These are phyloP conservation scores for Euphorbia tirucalli DNA, from an alignment of 345 rosid species.

Conservation along the genomic window DNA sequence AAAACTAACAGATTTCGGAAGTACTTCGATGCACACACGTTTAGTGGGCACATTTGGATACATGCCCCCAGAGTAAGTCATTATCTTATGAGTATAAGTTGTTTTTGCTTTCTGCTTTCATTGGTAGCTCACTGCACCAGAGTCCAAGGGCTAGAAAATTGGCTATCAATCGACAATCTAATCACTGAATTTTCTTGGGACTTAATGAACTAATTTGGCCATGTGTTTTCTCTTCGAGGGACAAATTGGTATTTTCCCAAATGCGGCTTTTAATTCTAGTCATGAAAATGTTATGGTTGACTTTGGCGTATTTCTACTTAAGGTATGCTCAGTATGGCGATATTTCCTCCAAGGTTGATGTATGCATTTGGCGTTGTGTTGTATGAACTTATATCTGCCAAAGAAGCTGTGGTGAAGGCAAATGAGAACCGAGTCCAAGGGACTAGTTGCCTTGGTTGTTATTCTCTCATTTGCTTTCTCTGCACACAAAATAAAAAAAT, in stretches of 20 bases:
- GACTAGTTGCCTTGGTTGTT: constrained; percentile 85
- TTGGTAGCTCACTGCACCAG: no score
- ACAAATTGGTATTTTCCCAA: no score
- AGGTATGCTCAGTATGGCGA: constrained; percentile 87
- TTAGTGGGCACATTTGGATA: constrained; percentile 98
- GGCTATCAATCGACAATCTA: no score
- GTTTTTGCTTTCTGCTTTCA: no score
- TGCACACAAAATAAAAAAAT: not conserved
- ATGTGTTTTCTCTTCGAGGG: no score
- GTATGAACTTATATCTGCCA: constrained; percentile 88
- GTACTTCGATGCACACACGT: constrained; percentile 55
- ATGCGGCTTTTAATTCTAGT: no score
- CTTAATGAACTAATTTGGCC: not conserved
- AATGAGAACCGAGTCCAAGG: constrained; percentile 59
- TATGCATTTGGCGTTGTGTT: constrained; percentile 96
- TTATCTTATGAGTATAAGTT: no score
- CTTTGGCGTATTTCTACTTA: no score
- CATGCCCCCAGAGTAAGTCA: constrained; percentile 94
- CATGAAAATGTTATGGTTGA: no score
- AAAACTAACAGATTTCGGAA: constrained; percentile 76
- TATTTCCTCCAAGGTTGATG: constrained; percentile 86
- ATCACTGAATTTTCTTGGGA: no score
- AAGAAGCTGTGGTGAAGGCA: constrained; percentile 70
- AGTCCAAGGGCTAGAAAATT: no score
- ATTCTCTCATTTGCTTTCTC: no score